These are phyloP conservation scores for Phytophthora pistaciae DNA, from an alignment of 352 stramenopile genomes.

Conservation along the genomic window DNA sequence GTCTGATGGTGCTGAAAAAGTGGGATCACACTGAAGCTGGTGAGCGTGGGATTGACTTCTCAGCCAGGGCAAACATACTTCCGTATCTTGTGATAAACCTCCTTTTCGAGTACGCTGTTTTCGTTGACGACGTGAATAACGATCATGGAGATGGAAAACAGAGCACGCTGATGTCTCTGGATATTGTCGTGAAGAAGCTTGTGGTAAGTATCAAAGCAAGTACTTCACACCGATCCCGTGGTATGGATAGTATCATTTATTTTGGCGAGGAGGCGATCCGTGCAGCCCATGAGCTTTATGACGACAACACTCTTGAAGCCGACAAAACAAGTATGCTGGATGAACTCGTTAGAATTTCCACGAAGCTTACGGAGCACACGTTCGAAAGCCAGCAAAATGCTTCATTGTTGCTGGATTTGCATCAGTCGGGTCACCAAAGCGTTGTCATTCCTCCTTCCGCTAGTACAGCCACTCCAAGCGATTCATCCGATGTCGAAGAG, in stretches of 20 bases:
- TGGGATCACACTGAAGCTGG: slow-evolving; percentile 28
- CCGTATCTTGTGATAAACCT: slow-evolving; percentile 57
- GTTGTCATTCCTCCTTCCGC: slow-evolving; percentile 6
- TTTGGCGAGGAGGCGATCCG: slow-evolving; percentile 32
- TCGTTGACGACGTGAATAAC: slow-evolving; percentile 31
- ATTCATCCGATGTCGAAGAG: slow-evolving; percentile 20
- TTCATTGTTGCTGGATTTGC: slow-evolving; percentile 24
- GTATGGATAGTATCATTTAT: slow-evolving; percentile 21
- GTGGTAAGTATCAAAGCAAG: slow-evolving; percentile 11
- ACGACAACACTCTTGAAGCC: not conserved
- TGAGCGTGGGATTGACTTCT: slow-evolving; percentile 47
- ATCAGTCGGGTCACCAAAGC: slow-evolving; percentile 14
- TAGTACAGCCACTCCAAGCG: slow-evolving; percentile 8
- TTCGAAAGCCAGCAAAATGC: slow-evolving; percentile 28
- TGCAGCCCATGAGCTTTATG: slow-evolving; percentile 20
- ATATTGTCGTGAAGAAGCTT: slow-evolving; percentile 26
- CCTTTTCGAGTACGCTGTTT: slow-evolving; percentile 49
- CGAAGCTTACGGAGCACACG: slow-evolving; percentile 18
- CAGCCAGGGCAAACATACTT: slow-evolving; percentile 37
- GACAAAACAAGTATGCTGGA: slow-evolving; percentile 31
- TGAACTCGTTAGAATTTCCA: slow-evolving; percentile 27
- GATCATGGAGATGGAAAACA: slow-evolving; percentile 16
- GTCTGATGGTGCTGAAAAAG: slow-evolving; percentile 30
- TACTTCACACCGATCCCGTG: not conserved
- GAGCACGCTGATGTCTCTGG: slow-evolving; percentile 14